Evolutionary conservation across 1,284 basidiomycete genomes (phyloP).

Genomic region (Bondarzewia mesenterica): DNA sequence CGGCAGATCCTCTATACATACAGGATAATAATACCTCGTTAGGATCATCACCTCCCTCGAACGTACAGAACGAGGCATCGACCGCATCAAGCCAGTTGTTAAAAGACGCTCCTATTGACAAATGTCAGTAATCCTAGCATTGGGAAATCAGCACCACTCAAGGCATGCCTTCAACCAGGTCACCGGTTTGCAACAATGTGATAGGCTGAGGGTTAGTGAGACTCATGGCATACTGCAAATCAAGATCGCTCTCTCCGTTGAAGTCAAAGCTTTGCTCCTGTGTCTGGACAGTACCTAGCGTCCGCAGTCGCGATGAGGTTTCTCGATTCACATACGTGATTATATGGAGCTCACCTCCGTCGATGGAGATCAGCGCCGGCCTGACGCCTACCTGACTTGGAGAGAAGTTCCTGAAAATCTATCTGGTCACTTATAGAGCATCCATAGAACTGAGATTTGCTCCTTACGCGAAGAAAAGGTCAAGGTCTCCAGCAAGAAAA

Average conservation of each 20-base stretch:
- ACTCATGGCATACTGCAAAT: slow-evolving; percentile 42
- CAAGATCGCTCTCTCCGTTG: slow-evolving; percentile 51
- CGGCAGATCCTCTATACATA: neutral
- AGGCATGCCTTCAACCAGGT: slow-evolving; percentile 31
- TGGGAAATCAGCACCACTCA: neutral
- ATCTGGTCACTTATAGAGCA: neutral
- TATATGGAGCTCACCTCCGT: slow-evolving; percentile 32
- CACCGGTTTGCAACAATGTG: slow-evolving; percentile 41
- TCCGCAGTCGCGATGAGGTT: too few relatives aligned
- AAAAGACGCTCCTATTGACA: slow-evolving; percentile 32
- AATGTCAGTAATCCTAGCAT: neutral
- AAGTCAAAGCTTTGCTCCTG: slow-evolving; percentile 26
- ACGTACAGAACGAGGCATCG: slow-evolving; percentile 48
- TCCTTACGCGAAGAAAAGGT: slow-evolving; percentile 33
- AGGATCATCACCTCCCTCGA: slow-evolving; percentile 53
- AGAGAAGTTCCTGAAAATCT: slow-evolving; percentile 26
- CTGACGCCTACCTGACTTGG: slow-evolving; percentile 24
- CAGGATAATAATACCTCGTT: slow-evolving; percentile 22
- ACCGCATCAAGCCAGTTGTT: slow-evolving; percentile 39
- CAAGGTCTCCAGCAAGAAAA: slow-evolving; percentile 34
- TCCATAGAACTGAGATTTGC: neutral
- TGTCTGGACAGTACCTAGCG: slow-evolving; percentile 23
- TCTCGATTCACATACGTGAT: neutral
- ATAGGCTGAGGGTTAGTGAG: slow-evolving; percentile 35
- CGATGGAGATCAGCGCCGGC: slow-evolving; percentile 31